Conservation (phyloP, 2,329 filamentous ascomycete species). For the Ophiosphaerella herpotricha region DNA sequence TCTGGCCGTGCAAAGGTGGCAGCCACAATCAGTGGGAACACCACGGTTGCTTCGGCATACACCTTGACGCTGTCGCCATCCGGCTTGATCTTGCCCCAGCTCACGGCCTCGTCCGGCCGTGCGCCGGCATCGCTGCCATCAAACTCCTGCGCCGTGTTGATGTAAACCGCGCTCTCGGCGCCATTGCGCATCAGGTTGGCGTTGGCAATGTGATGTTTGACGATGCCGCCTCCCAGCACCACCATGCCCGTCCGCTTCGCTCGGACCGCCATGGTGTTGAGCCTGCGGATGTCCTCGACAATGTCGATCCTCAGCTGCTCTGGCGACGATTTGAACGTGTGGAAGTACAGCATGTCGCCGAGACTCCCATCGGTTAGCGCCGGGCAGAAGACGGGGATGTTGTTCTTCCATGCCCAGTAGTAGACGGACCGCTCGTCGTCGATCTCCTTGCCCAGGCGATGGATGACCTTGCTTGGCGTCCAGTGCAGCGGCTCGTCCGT, state of each 20-base stretch:
- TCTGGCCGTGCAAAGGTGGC: conserved; percentile 62
- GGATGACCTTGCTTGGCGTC: conserved; percentile 93
- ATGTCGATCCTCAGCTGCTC: conserved; percentile 84
- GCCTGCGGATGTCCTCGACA: conserved; percentile 87
- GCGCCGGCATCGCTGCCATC: conserved; percentile 96
- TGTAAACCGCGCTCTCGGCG: conserved; percentile 94
- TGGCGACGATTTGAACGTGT: conserved; percentile 89
- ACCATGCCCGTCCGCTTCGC: conserved; percentile 94
- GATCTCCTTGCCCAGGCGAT: conserved; percentile 89
- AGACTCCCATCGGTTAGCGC: conserved; percentile 93
- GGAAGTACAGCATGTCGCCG: conserved; percentile 98
- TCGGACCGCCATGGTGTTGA: conserved; percentile 88
- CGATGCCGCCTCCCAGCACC: conserved; percentile 88
- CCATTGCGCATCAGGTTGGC: conserved; percentile 97
- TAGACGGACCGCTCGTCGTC: conserved; percentile 89
- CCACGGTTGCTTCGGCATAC: conserved; percentile 69
- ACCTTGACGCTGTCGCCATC: conserved; percentile 88
- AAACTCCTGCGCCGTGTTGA: conserved; percentile 97
- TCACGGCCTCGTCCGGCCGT: conserved; percentile 92
- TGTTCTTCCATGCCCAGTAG: conserved; percentile 97
- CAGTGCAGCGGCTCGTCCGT: conserved; percentile 75
- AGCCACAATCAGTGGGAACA: conserved; percentile 69
- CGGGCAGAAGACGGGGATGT: conserved; percentile 96
- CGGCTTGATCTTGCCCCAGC: conserved; percentile 97
- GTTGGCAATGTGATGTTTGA: conserved; percentile 99